Evolutionary conservation across 306 rosid genomes (phyloP).

Genomic region (Casuarina equisetifolia): DNA sequence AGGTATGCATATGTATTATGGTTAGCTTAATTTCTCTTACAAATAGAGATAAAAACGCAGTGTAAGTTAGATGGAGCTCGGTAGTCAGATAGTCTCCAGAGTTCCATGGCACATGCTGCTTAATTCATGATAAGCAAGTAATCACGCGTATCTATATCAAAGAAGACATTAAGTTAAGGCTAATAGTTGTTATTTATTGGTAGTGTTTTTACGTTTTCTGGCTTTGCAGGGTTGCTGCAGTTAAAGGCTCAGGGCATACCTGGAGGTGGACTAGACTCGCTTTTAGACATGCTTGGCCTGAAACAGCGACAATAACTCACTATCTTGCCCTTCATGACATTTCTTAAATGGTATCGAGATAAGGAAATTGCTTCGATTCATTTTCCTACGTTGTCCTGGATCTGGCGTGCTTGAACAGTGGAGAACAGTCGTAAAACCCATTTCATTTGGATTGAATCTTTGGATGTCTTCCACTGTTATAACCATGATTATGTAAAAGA

Average conservation of each 20-base stretch:
- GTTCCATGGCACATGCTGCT: too few relatives aligned
- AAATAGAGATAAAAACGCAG: too few relatives aligned
- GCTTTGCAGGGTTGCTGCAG: slow-evolving; percentile 18
- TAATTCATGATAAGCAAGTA: too few relatives aligned
- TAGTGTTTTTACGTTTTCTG: not conserved
- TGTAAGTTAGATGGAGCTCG: too few relatives aligned
- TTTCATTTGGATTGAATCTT: not conserved
- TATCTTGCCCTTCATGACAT: too few relatives aligned
- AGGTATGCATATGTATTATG: slow-evolving; percentile 31
- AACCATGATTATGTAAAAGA: too few relatives aligned
- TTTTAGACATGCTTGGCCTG: slow-evolving; percentile 15
- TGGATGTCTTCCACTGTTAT: not conserved
- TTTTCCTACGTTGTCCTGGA: not conserved
- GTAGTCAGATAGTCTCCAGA: too few relatives aligned
- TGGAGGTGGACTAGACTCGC: slow-evolving; percentile 4
- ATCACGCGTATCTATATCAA: too few relatives aligned
- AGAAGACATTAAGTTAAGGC: not conserved
- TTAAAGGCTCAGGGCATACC: slow-evolving; percentile 8
- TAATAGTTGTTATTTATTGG: not conserved
- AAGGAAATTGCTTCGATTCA: not conserved
- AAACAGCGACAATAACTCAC: not conserved
- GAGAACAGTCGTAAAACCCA: not conserved
- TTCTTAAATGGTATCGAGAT: not conserved
- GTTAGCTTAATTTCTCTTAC: not conserved
- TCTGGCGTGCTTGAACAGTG: not conserved